phyloP scores from a whole-genome alignment of 139 green algal species.

The Volvox africanus region DNA sequence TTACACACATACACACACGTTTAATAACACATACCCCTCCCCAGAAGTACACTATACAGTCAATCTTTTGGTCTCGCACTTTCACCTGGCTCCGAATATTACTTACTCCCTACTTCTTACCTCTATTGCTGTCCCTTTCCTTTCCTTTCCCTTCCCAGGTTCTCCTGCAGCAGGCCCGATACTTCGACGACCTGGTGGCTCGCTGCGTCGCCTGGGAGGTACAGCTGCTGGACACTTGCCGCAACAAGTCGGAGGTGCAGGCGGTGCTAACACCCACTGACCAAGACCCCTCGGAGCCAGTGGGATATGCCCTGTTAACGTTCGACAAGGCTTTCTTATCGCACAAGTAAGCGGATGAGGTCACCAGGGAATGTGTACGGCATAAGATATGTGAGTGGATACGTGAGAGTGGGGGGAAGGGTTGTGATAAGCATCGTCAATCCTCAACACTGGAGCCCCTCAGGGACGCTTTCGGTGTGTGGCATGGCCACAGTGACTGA shows the following conservation, averaged over 20 bases:
- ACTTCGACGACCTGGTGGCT: constrained; percentile 20
- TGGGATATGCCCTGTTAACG: neutral
- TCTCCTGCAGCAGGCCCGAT: constrained; percentile 7
- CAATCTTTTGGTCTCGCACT: too few species aligned
- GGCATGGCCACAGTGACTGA: too few species aligned
- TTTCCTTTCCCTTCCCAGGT: neutral
- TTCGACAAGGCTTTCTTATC: constrained; percentile 20
- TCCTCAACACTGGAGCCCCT: too few species aligned
- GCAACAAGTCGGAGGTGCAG: constrained; percentile 27
- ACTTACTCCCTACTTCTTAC: neutral
- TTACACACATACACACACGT: too few species aligned
- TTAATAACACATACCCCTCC: too few species aligned
- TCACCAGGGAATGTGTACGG: neutral
- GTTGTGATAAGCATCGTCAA: neutral
- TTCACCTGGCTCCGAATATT: too few species aligned
- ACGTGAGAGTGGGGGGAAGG: too few species aligned
- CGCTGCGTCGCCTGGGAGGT: constrained; percentile 1
- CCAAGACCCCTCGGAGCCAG: constrained; percentile 4
- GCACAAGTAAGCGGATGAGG: neutral
- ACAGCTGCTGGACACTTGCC: constrained; percentile 27
- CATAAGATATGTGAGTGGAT: too few species aligned
- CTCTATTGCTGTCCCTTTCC: too few species aligned
- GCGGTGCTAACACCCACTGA: constrained; percentile 10
- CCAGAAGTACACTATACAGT: too few species aligned
- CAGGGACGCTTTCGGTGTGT: too few species aligned